Evolutionary conservation across 306 rosid genomes (phyloP), one percentile per base, ranked within the genome.

Genomic region (Rosa multiflora): DNA sequence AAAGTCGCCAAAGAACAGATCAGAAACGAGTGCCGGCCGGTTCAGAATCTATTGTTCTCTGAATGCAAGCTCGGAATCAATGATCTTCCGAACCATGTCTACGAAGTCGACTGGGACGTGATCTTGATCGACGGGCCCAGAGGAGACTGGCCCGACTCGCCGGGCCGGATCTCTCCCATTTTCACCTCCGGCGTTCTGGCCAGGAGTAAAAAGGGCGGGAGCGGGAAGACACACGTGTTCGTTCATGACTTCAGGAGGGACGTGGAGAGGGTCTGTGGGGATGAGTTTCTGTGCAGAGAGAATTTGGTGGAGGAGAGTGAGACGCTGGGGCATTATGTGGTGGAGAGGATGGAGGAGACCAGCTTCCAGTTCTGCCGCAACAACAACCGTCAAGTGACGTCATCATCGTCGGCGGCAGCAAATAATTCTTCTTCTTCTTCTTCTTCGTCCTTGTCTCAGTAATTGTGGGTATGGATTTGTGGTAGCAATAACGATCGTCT

Each of bases 61-160:
- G 98, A 95, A 4, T 95, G 99, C 62, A 95, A 86, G 78, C 79
- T 95, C 3, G 99, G 98, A 0, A 87, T 95, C 6, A 95, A 95
- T 55, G 99, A 95, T 49, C 92, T 95, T 17, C 99, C 99, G 0
- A 95, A 95, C 87, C 98, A 95, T 61, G 99, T 93, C 1, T 95
- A 95, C 18, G 99, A 95, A 37, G 85, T 95, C 26, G 96, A 90
- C 13, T 95, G 99, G 99, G 99, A 95, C 72, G 89, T 93, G 9
- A 93, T 95, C 8, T 5, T 95, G 75, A 89, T 95, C 44, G 99
- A 93, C 18, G 99, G 99, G 0, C 99, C 99, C 0, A 85, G 97
- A 0, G 98, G 99, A 0, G 97, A 91, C 51, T 95, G 98, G 98
- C 89, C 99, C 0, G 97, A 95, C 37, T 93, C 98, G 3, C 99